Conservation (phyloP, 106 monocot genomes). For the Allium fistulosum region DNA sequence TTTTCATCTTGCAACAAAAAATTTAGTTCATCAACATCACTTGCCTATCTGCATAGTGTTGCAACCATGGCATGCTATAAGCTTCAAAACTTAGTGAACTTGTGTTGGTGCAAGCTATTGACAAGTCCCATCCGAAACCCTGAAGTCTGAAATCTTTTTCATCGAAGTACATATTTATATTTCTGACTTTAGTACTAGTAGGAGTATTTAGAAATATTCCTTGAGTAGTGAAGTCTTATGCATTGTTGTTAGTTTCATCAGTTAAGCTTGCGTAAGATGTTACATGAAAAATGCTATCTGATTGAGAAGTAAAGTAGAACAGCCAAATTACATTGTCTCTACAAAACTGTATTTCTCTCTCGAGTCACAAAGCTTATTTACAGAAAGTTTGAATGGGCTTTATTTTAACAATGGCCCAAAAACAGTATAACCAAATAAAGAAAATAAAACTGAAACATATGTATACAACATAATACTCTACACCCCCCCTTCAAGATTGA, state of each 20-base stretch:
- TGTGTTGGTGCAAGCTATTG: neutral
- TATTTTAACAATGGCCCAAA: too few species aligned
- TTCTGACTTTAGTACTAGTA: neutral
- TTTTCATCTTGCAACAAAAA: conserved; percentile 22
- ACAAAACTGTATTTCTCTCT: too few species aligned
- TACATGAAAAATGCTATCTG: conserved; percentile 8
- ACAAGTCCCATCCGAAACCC: conserved; percentile 8
- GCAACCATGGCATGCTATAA: neutral
- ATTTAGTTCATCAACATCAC: conserved; percentile 16
- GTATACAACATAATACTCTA: too few species aligned
- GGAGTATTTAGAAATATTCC: conserved; percentile 6
- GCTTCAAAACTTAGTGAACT: conserved; percentile 1
- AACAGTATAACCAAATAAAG: too few species aligned
- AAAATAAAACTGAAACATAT: too few species aligned
- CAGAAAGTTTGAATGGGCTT: too few species aligned
- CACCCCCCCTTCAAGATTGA: too few species aligned
- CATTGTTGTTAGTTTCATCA: conserved; percentile 6
- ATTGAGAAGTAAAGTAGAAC: too few species aligned
- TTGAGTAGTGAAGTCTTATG: conserved; percentile 6
- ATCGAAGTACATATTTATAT: conserved; percentile 5
- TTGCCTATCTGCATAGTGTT: conserved; percentile 17
- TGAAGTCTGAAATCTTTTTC: neutral
- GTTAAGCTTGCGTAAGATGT: conserved; percentile 15
- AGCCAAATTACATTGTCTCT: too few species aligned
- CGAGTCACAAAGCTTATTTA: too few species aligned